Base-by-base conservation (phyloP, 2,329 filamentous ascomycete genomes). In the Zymoseptoria crescenta region DNA sequence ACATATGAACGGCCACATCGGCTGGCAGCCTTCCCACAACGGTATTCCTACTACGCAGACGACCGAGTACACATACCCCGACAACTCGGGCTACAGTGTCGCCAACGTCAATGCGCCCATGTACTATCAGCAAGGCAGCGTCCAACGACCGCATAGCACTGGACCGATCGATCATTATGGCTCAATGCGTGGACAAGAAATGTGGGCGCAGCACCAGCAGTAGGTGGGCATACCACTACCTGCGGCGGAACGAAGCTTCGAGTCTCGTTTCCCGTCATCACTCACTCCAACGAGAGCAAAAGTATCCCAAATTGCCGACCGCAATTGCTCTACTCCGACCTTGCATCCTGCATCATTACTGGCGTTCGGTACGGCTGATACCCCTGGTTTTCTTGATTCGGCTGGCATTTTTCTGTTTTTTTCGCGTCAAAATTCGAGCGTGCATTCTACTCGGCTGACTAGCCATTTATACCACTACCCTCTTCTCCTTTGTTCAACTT, bases 11-110 rank as follows among this genome's bases (percentile, higher is more conserved):
- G 76, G 78, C 62, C 85, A 82, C 61, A 82, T 90, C 62, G 88
- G 89, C 57, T 96, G 93, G 92, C 88, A 91, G 65, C 95, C 91
- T 4, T 91, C 91, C 3, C 88, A 92, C 65, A 83, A 85, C 64
- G 82, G 83, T 30, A 85, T 91, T 65, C 85, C 87, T 8, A 87
- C 88, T 8, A 67, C 67, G 28, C 67, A 69, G 49, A 92, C 91
- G 30, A 92, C 91, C 64, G 85, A 89, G 62, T 96, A 95, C 70
- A 85, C 87, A 7, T 95, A 96, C 66, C 83, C 84, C 4, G 79
- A 77, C 27, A 61, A 63, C 29, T 65, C 63, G 52, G 56, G 56
- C 10, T 70, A 70, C 56, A 60, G 60, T 24, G 81, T 81, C 41
- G 81, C 83, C 54, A 58, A 56, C 30, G 63, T 66, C 51, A 80